A percentile compares a stretch with the other conserved stretches of the same genome.
Conservation (phyloP, 352 stramenopile genomes). For the Lagenidium sp. region DNA sequence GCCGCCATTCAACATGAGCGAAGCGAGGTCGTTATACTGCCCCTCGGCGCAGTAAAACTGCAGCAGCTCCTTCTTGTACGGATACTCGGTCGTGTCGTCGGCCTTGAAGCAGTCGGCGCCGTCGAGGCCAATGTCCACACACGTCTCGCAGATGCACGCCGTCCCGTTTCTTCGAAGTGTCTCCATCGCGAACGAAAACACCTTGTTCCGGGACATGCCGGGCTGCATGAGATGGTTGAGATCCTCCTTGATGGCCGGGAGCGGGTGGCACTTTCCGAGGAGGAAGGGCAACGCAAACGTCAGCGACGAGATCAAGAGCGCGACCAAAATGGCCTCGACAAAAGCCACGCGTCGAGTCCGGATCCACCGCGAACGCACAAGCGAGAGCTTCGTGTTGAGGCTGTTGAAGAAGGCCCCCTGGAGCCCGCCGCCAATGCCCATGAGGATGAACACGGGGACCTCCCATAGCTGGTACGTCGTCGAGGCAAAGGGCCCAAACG, state of each 20-base stretch:
- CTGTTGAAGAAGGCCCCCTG: slow-evolving; percentile 81
- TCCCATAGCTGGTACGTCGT: slow-evolving; percentile 82
- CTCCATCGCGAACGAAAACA: slow-evolving; percentile 67
- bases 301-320: slow-evolving; percentile 46
- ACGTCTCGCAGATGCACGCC: slow-evolving; percentile 67
- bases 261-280: slow-evolving; percentile 50
- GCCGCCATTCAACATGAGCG: slow-evolving; percentile 91
- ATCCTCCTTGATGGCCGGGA: slow-evolving; percentile 48
- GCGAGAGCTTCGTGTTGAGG: slow-evolving; percentile 41
- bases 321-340: slow-evolving; percentile 50
- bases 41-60: slow-evolving; percentile 92
- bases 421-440: slow-evolving; percentile 75
- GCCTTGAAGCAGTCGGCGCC: slow-evolving; percentile 52
- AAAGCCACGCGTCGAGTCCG: slow-evolving; percentile 40
- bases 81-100: slow-evolving; percentile 61
- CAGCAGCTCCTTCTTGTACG: slow-evolving; percentile 85
- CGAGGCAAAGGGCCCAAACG: slow-evolving; percentile 56
- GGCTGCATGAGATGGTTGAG: slow-evolving; percentile 35
- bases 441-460: slow-evolving; percentile 81
- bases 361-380: slow-evolving; percentile 47
- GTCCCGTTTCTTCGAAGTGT: slow-evolving; percentile 52
- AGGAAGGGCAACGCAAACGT: slow-evolving; percentile 54
- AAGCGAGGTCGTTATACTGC: slow-evolving; percentile 97
- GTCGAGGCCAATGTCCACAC: slow-evolving; percentile 30
- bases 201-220: slow-evolving; percentile 29